A percentile compares a stretch with the other conserved stretches of the same genome.
These are phyloP conservation scores for Cephaloascus fragrans DNA, from an alignment of 805 yeast species.

Conservation along the genomic window DNA sequence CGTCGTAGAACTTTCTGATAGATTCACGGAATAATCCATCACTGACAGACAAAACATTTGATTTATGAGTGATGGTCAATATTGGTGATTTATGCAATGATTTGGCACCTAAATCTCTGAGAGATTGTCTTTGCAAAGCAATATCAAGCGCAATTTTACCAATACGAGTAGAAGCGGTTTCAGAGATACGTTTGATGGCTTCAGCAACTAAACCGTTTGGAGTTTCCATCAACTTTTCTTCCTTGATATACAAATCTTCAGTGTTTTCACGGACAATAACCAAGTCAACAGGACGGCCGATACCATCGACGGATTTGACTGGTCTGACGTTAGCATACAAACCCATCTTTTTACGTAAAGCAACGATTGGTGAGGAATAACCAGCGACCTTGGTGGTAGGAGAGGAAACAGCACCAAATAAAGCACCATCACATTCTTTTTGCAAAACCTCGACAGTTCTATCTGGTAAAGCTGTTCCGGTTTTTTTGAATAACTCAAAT, in stretches of 20 bases:
- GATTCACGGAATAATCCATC: conserved; percentile 97
- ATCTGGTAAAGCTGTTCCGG: conserved; percentile 95
- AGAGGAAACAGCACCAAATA: conserved; percentile 95
- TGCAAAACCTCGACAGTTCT: conserved; percentile 74
- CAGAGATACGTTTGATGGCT: conserved; percentile 94
- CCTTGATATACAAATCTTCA: conserved; percentile 93
- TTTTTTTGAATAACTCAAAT: conserved; percentile 82
- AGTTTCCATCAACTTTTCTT: conserved; percentile 66
- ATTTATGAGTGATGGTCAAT: conserved; percentile 91
- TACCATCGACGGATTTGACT: conserved; percentile 83
- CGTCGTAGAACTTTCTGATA: conserved; percentile 47
- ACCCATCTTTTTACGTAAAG: conserved; percentile 92
- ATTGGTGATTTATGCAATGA: conserved; percentile 46
- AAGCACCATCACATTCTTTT: conserved; percentile 88
- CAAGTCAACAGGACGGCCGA: conserved; percentile 89
- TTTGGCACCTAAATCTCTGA: conserved; percentile 54
- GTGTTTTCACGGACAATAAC: conserved; percentile 98
- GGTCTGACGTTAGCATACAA: conserved; percentile 97
- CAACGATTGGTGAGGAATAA: conserved; percentile 97
- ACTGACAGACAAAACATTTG: conserved; percentile 84
- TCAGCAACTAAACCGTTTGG: conserved; percentile 90
- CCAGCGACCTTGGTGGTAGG: conserved; percentile 93
- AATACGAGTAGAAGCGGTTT: conserved; percentile 74
- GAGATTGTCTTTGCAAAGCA: conserved; percentile 81
- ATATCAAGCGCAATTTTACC: conserved; percentile 89